Percentiles rank a stretch among this genome's conserved stretches.
phyloP scores from a whole-genome alignment of 2,329 filamentous ascomycete species.

The Penicillium sp. region DNA sequence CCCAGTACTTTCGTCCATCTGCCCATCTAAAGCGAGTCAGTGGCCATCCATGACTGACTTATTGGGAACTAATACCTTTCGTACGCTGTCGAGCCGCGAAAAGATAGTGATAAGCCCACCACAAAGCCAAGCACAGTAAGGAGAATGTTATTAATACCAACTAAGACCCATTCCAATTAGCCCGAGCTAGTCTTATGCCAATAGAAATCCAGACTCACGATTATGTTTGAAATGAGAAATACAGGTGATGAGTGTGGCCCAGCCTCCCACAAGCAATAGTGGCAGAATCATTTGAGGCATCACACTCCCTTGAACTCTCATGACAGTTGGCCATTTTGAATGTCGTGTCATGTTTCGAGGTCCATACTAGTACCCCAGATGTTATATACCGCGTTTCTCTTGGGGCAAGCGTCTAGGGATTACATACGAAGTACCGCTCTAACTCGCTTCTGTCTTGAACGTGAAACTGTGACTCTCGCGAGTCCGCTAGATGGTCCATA shows the following conservation, averaged over 20 bases:
- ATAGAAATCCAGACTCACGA: slow-evolving; percentile 35
- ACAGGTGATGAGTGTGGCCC: slow-evolving; percentile 70
- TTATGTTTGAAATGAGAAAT: slow-evolving; percentile 57
- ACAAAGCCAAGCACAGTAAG: slow-evolving; percentile 82
- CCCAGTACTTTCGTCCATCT: slow-evolving; percentile 69
- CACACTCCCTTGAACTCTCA: slow-evolving; percentile 77
- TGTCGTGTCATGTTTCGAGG: slow-evolving; percentile 74
- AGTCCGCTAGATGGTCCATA: slow-evolving; percentile 40
- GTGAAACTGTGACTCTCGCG: slow-evolving; percentile 40
- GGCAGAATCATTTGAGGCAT: slow-evolving; percentile 76
- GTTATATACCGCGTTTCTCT: slow-evolving; percentile 7
- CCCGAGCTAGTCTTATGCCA: not conserved
- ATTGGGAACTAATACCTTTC: slow-evolving; percentile 58
- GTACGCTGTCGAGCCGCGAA: slow-evolving; percentile 77
- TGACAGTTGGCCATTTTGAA: slow-evolving; percentile 76
- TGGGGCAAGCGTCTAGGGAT: not conserved
- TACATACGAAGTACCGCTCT: slow-evolving; percentile 65
- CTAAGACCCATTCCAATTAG: slow-evolving; percentile 26
- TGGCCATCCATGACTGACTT: not conserved
- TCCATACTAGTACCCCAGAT: slow-evolving; percentile 32
- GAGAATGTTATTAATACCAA: slow-evolving; percentile 69
- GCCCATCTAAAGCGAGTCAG: slow-evolving; percentile 50
- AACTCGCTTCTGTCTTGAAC: slow-evolving; percentile 52
- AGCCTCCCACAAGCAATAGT: slow-evolving; percentile 64
- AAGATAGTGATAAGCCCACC: slow-evolving; percentile 75